Evolutionary conservation across 768 basidiomycete species (phyloP), one percentile per base, ranked within the genome.

Genomic region (Rickenella mellea): DNA sequence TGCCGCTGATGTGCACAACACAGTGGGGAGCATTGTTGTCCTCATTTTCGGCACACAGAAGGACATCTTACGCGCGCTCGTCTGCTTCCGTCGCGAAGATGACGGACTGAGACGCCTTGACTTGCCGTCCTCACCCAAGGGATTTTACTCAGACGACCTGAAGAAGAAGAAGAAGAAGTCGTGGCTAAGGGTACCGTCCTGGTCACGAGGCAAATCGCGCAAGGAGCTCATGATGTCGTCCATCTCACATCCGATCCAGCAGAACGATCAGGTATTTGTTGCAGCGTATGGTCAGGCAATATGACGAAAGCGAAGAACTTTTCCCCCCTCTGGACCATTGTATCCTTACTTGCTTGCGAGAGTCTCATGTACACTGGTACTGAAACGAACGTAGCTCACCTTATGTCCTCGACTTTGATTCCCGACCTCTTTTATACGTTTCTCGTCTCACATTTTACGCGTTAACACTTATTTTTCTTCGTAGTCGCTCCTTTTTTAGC

Each of bases 31-130:
- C 3, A 56, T 68, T 20, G 52, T 68, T 10, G 55, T 72, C n/a
- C 22, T 72, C 26, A 65, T 71, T 31, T 74, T 74, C 48, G 71
- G 61, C 1, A 68, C 71, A 1, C 71, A 72, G 49, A 55, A 66
- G 64, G 70, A 70, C 47, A 62, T 70, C 41, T 39, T 67, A 3
- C 48, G 51, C 12, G 64, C 49, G 1, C 21, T 67, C 7, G 58
- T 55, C 39, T 67, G 65, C 47, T 67, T 17, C 19, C 19, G 33
- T 6, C 19, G 10, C 12, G 33, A 36, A 11, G 33, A 36, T 22
- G 33, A 36, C 33, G 19, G 33, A 17, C 33, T 19, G 7, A 7
- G 19, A 36, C 33, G 33, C 12, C 33, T 36, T 17, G 33, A 36
- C 24, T 22, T 17, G 20, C 25, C 28, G 15, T 27, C 21, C 6